Conservation (phyloP, 2,329 filamentous ascomycete genomes). For the Colletotrichum liaoningense region DNA sequence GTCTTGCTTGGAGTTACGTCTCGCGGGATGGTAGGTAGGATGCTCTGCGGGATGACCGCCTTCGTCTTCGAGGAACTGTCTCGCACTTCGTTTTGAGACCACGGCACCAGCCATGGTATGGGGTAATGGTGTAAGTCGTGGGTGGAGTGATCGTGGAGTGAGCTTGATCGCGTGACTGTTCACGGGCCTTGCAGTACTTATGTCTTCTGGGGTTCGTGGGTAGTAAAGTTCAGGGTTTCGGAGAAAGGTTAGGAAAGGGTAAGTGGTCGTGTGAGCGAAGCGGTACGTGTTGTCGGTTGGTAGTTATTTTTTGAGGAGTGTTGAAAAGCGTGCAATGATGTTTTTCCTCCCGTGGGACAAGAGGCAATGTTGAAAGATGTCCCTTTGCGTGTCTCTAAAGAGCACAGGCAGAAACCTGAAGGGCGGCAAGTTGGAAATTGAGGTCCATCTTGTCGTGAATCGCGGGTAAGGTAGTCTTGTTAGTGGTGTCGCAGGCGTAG, state of each 20-base stretch:
- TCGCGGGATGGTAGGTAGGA: conserved; percentile 22
- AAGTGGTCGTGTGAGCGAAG: conserved; percentile 35
- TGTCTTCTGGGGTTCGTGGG: neutral
- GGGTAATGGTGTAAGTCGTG: neutral
- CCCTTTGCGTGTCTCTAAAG: conserved; percentile 32
- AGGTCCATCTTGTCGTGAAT: conserved; percentile 37
- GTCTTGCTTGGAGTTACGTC: conserved; percentile 32
- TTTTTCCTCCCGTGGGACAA: conserved; percentile 21
- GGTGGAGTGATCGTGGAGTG: neutral
- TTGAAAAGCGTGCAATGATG: conserved; percentile 12
- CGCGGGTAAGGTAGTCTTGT: neutral
- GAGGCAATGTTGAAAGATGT: conserved; percentile 25
- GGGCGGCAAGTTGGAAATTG: conserved; percentile 37
- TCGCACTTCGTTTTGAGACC: conserved; percentile 36
- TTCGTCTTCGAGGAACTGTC: conserved; percentile 33
- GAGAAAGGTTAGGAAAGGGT: conserved; percentile 15
- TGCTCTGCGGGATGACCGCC: conserved; percentile 30
- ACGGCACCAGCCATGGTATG: conserved; percentile 25
- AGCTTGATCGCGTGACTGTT: conserved; percentile 25
- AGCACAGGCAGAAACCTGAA: conserved; percentile 32
- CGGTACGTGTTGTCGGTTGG: neutral
- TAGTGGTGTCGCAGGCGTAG: neutral
- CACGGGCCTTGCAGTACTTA: neutral
- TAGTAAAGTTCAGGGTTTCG: neutral
- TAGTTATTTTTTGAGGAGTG: neutral